Base-by-base conservation (phyloP, 352 stramenopile species). In the Phytophthora boehmeriae region DNA sequence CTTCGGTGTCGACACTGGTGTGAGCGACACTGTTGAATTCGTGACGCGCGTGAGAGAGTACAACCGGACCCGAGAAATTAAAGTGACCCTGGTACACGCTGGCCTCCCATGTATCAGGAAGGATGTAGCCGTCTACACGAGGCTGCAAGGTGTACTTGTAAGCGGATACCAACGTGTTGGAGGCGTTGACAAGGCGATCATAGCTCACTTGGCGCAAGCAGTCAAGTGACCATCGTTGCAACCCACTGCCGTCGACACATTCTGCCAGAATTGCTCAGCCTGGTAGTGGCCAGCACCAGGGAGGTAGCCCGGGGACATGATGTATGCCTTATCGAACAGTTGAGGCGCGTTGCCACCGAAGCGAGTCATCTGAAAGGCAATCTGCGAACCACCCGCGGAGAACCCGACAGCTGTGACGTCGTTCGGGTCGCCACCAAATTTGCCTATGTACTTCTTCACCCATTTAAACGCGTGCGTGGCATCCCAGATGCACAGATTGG, bases 331-430 rank as follows among this genome's bases (percentile, higher is more conserved):
- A n/a, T 63, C 23, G 30, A 63, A 55, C 34, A 56, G 54, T 17
- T 56, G 54, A 9, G 44, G 54, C 2, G 44, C 54, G 34, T 63
- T 63, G 54, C 54, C 54, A 9, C 43, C 45, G 35, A 63, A 63
- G 9, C 45, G 45, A 11, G 54, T 56, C 54, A 63, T 63, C 34
- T 63, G 54, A 23, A 63, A 63, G 44, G 56, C 44, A 22, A 56
- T 44, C 45, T 63, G 54, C 17, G 45, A 63, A 13, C 54, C 54
- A 22, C 54, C 54, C n/a, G 54, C 54, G 8, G 45, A 63, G 17
- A 63, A 63, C 3, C 66, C 66, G 22, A 75, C 54, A 14, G 66
- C 61, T 6, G 66, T 75, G 20, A 75, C 52, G 47, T 75, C 52
- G 20, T 54, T 49, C 10, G 66, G 60, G 51, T 75, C 50, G 2